These are phyloP conservation scores for Saksenaea vasiformis DNA, from an alignment of 371 early-diverging fungal species.

Conservation along the genomic window DNA sequence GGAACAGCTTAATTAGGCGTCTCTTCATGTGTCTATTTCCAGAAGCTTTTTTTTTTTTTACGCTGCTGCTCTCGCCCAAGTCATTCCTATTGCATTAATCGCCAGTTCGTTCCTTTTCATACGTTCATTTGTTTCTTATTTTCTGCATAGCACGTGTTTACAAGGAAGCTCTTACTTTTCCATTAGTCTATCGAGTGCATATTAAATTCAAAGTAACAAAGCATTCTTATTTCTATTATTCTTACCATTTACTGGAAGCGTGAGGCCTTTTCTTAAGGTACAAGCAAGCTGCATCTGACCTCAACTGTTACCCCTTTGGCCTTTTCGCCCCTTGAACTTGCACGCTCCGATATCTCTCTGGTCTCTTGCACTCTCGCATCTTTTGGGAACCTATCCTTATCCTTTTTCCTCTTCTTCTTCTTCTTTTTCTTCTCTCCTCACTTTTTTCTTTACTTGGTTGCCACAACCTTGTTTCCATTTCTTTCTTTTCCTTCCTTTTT, in stretches of 20 bases:
- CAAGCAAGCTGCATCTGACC: slow-evolving; percentile 5
- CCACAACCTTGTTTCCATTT: slow-evolving; percentile 11
- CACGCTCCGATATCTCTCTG: slow-evolving; percentile 7
- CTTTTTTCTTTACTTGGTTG: background rate
- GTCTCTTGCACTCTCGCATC: background rate
- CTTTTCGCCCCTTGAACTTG: slow-evolving; percentile 10
- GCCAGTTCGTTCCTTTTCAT: background rate
- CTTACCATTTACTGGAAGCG: background rate
- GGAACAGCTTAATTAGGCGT: slow-evolving; percentile 9
- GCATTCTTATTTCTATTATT: background rate
- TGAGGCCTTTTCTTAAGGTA: background rate
- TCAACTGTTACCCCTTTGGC: slow-evolving; percentile 2
- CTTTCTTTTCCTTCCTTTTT: slow-evolving; percentile 1
- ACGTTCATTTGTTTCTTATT: slow-evolving; percentile 2
- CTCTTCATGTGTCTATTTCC: slow-evolving; percentile 4
- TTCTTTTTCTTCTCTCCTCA: background rate
- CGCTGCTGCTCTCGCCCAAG: background rate
- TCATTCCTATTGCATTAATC: background rate
- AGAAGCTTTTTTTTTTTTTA: background rate
- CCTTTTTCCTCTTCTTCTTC: slow-evolving; percentile 1
- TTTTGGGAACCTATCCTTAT: background rate
- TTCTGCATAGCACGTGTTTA: slow-evolving; percentile 3
- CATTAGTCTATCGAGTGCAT: background rate
- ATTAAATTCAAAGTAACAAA: background rate
- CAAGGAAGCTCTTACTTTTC: background rate